Evolutionary conservation across 495 filamentous ascomycete genomes (phyloP).

Genomic region (Pyrenopolyporus hunteri): DNA sequence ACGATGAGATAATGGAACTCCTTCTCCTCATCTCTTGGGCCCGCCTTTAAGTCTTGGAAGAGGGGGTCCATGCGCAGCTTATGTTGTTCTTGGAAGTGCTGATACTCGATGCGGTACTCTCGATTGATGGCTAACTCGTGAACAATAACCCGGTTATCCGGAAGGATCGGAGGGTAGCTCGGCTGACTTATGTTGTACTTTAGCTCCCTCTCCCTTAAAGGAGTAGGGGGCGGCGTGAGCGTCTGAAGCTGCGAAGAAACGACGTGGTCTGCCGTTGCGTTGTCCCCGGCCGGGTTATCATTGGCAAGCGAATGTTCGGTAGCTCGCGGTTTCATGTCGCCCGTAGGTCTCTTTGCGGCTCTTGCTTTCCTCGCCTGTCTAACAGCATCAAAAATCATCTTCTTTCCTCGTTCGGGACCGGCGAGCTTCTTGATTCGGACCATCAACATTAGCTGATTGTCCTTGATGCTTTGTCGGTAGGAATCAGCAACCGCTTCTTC

Average conservation of each 20-base stretch:
- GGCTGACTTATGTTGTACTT: slow-evolving; percentile 49
- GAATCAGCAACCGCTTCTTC: slow-evolving; percentile 85
- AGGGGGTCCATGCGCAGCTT: slow-evolving; percentile 64
- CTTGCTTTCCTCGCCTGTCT: slow-evolving; percentile 76
- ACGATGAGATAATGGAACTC: slow-evolving; percentile 70
- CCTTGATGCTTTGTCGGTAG: slow-evolving; percentile 88
- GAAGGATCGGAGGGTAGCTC: slow-evolving; percentile 62
- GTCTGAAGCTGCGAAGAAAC: slow-evolving; percentile 45
- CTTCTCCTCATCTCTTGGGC: slow-evolving; percentile 72
- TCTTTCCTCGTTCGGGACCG: slow-evolving; percentile 79
- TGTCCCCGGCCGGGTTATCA: slow-evolving; percentile 47
- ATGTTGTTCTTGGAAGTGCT: slow-evolving; percentile 58
- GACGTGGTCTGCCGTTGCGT: slow-evolving; percentile 43
- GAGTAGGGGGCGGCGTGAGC: slow-evolving; percentile 53
- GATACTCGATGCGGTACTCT: slow-evolving; percentile 66
- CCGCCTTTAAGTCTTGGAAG: slow-evolving; percentile 76
- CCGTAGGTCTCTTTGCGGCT: slow-evolving; percentile 69
- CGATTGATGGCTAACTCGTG: slow-evolving; percentile 93
- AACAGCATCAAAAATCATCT: slow-evolving; percentile 81
- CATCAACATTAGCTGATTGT: slow-evolving; percentile 89
- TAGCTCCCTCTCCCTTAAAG: slow-evolving; percentile 43
- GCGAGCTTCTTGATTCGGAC: slow-evolving; percentile 89
- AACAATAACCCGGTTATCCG: slow-evolving; percentile 82
- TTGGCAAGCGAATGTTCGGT: slow-evolving; percentile 51
- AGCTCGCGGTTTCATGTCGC: slow-evolving; percentile 72